Percentiles rank a stretch among this genome's conserved stretches.
phyloP scores from a whole-genome alignment of 148 eudicot species.

The Rhododendron williamsianum region DNA sequence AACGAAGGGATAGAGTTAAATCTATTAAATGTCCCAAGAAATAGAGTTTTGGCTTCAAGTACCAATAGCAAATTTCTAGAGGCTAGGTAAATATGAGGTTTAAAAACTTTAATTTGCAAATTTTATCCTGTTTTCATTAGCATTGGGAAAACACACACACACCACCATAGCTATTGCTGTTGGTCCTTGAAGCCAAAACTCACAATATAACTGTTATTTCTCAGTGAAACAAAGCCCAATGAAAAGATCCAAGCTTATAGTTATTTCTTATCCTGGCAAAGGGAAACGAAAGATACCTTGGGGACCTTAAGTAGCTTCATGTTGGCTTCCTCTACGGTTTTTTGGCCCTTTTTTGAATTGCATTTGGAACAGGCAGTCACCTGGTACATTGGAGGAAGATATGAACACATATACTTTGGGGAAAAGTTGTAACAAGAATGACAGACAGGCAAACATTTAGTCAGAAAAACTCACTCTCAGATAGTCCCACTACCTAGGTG shows the following conservation, averaged over 20 bases:
- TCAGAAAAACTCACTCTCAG: background rate
- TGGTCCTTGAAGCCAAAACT: background rate
- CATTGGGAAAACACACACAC: background rate
- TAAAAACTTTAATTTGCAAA: background rate
- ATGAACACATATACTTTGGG: background rate
- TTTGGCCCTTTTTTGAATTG: conserved; percentile 88
- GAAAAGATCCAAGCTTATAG: background rate
- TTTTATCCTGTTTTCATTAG: background rate
- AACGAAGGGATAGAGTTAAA: background rate
- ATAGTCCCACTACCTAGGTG: background rate
- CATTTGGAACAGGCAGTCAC: conserved; percentile 90
- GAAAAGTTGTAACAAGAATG: background rate
- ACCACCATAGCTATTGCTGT: background rate
- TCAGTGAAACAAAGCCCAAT: background rate
- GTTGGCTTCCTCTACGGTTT: conserved; percentile 76
- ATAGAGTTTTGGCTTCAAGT: background rate
- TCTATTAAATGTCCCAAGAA: background rate
- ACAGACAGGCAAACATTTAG: background rate
- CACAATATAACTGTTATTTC: background rate
- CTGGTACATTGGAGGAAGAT: conserved; percentile 27
- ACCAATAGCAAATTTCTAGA: background rate
- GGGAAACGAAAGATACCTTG: conserved; percentile 44
- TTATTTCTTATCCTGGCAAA: background rate
- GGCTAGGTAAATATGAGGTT: no score
- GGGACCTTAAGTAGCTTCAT: conserved; percentile 69